Evolutionary conservation across 208 protist species (phyloP).

Genomic region (Baffinella frigidus): DNA sequence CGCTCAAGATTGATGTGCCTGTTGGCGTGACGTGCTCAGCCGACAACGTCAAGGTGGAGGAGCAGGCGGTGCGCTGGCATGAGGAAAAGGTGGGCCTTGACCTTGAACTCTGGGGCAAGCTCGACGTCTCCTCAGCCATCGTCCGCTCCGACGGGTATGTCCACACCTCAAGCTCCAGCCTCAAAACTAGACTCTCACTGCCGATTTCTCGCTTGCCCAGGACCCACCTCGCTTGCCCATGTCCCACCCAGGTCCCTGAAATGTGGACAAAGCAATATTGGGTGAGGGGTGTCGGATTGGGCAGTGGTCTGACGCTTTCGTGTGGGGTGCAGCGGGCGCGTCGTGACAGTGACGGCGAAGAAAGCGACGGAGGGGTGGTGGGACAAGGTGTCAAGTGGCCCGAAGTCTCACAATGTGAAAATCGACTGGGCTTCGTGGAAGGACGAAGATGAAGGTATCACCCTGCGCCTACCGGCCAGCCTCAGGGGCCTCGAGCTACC

Average conservation of each 20-base stretch:
- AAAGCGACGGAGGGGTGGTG: neutral
- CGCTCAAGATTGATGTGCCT: constrained; percentile 17
- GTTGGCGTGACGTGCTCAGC: neutral
- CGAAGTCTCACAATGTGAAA: neutral
- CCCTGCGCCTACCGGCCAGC: too few relatives aligned
- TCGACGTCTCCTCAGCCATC: neutral
- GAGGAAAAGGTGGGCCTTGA: neutral
- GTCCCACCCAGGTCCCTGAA: too few relatives aligned
- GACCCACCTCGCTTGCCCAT: too few relatives aligned
- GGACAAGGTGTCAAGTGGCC: neutral
- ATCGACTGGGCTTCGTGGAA: constrained; percentile 18
- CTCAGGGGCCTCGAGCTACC: too few relatives aligned
- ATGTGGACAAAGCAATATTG: too few relatives aligned
- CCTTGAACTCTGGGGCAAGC: neutral
- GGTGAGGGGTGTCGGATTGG: too few relatives aligned
- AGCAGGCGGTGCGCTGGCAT: neutral
- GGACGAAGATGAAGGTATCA: constrained; percentile 14
- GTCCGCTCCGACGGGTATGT: neutral
- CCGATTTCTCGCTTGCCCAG: too few relatives aligned
- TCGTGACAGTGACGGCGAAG: neutral
- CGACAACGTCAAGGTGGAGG: neutral
- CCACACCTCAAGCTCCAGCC: too few relatives aligned
- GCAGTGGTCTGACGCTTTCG: neutral
- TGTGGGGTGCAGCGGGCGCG: neutral
- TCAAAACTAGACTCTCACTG: too few relatives aligned